Base-by-base conservation (phyloP, 139 green algal species). In the Chlorella sp. region DNA sequence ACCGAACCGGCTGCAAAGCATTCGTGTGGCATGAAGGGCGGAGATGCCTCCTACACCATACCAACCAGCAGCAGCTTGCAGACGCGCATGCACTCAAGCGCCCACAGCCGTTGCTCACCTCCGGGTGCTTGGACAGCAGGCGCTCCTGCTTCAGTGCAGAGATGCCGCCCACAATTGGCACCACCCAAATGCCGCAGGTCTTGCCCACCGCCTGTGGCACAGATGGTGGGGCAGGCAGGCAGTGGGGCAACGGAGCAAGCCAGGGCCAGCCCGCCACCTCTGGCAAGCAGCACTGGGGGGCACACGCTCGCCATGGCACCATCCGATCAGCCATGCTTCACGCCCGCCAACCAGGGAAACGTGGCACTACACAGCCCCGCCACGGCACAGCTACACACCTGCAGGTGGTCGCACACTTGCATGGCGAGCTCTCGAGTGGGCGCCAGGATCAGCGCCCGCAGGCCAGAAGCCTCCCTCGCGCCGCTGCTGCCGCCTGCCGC, bases 401-500 rank as follows among this genome's bases (percentile, higher is more conserved):
- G 38, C 34, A 86, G 72, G 46, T 85, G 78, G 16, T 81, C 69
- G 80, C 73, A 84, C 65, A 80, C 77, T 93, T 99, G 97, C 76
- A 99, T 69, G 5, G 97, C 97, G 67, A 99, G 91, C 91, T 99
- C 97, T 8, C 97, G 90, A 6, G 97, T 99, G 30, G 97, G 97
- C 1, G 92, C 87, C 34, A 99, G 76, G 75, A 99, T 93, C 5
- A 99, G 94, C 17, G 96, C 97, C 1, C 94, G 91, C 86, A 99
- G 91, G 26, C 44, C n/a, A 16, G 46, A 43, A 16, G 51, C n/a
- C 11, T 30, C 24, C 51, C 51, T 60, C 13, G 51, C 51, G 1
- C 60, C 3, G 14, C 30, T 28, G 11, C 60, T 62, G 64, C 73
- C 32, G 51, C 8, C 76, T 17, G 34, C 43, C 41, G 30, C 67